Conservation (phyloP, 345 rosid species). For the Theobroma cacao region DNA sequence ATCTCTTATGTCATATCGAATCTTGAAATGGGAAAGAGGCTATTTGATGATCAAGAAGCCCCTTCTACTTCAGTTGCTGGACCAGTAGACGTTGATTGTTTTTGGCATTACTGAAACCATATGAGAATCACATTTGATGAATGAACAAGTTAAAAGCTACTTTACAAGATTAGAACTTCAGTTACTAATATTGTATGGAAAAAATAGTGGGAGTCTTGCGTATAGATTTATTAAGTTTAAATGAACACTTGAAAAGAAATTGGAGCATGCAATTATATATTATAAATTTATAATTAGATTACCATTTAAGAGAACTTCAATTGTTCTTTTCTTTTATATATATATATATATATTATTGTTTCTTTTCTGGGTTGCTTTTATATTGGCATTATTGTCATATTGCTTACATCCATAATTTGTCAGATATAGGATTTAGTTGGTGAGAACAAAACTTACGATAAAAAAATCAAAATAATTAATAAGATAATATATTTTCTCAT, state of each 20-base stretch:
- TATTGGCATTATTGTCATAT: conserved; percentile 13
- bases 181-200: conserved; percentile 1
- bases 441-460: too few species aligned
- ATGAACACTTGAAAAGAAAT: conserved; percentile 15
- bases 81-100: conserved; percentile 46
- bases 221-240: conserved; percentile 31
- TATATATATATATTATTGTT: too few species aligned
- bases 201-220: conserved; percentile 26
- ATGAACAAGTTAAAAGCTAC: neutral
- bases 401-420: conserved; percentile 22
- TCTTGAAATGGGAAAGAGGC: conserved; percentile 43
- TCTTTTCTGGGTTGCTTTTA: neutral
- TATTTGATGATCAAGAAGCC: conserved; percentile 40
- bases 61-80: conserved; percentile 50
- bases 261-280: conserved; percentile 18
- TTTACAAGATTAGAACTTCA: neutral
- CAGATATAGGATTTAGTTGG: conserved; percentile 45
- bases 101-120: conserved; percentile 76
- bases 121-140: neutral
- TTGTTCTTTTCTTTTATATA: neutral
- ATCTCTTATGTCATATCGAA: conserved; percentile 53
- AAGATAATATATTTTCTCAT: too few species aligned
- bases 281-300: conserved; percentile 7
- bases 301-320: neutral
- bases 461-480: too few species aligned